Conservation (phyloP, 2,329 filamentous ascomycete species). For the Pestalotiopsis sp. region DNA sequence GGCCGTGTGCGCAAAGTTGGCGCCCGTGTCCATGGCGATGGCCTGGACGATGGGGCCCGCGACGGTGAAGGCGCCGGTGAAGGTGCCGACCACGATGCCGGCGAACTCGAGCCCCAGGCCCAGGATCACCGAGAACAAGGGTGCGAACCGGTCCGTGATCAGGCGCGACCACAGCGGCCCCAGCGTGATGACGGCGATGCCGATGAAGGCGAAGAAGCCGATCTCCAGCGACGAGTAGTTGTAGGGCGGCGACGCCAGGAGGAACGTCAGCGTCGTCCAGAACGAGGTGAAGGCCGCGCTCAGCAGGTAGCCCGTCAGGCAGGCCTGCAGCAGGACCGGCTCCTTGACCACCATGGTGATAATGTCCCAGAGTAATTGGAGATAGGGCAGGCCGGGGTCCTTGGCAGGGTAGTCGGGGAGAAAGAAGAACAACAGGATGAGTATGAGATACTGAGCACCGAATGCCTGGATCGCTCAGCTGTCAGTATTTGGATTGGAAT, state of each 20-base stretch:
- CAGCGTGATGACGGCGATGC: slow-evolving; percentile 67
- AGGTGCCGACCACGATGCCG: slow-evolving; percentile 70
- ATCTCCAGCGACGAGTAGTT: slow-evolving; percentile 68
- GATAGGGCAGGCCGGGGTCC: slow-evolving; percentile 63
- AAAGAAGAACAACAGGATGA: slow-evolving; percentile 63
- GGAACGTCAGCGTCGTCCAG: slow-evolving; percentile 80
- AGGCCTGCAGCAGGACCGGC: slow-evolving; percentile 66
- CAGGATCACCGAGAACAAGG: slow-evolving; percentile 67
- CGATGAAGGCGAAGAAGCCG: slow-evolving; percentile 79
- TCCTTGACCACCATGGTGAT: slow-evolving; percentile 58
- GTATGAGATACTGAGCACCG: slow-evolving; percentile 65
- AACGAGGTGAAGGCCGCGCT: slow-evolving; percentile 63
- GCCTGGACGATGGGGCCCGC: slow-evolving; percentile 76
- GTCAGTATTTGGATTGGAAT: neutral
- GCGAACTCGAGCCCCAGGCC: slow-evolving; percentile 61
- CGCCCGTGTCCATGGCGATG: slow-evolving; percentile 69
- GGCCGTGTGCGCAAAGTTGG: slow-evolving; percentile 74
- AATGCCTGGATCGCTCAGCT: slow-evolving; percentile 41
- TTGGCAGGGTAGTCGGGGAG: slow-evolving; percentile 73
- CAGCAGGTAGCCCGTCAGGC: slow-evolving; percentile 37
- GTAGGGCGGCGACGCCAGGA: slow-evolving; percentile 72
- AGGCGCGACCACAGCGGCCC: slow-evolving; percentile 71
- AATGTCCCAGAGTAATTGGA: slow-evolving; percentile 62
- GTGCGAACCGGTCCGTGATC: slow-evolving; percentile 71
- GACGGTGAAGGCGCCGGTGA: slow-evolving; percentile 65